These are phyloP conservation scores for Sugiyamaella boreocaroliniensis DNA, from an alignment of 805 yeast genomes.

Conservation along the genomic window DNA sequence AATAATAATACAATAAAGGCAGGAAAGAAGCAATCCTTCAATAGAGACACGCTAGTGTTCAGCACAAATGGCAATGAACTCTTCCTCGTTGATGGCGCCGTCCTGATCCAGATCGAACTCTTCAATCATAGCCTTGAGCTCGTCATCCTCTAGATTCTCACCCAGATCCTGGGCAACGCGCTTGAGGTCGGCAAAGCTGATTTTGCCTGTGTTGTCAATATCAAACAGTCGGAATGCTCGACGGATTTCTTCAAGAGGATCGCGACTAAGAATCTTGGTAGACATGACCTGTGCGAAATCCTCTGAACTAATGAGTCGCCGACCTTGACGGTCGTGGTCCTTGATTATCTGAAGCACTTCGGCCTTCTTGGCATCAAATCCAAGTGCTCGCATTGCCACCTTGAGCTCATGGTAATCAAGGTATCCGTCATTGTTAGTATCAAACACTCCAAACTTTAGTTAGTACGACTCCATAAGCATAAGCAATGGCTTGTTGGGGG, in stretches of 20 bases:
- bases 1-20: too few species aligned
- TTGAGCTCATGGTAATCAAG: conserved; percentile 90
- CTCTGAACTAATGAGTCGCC: conserved; percentile 66
- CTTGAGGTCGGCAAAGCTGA: conserved; percentile 71
- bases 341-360: conserved; percentile 75
- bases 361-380: conserved; percentile 75
- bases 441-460: conserved; percentile 64
- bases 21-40: too few species aligned
- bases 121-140: conserved; percentile 91
- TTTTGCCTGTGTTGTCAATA: conserved; percentile 81
- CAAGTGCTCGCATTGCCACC: conserved; percentile 90
- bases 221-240: conserved; percentile 88
- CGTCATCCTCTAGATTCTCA: conserved; percentile 87
- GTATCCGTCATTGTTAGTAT: conserved; percentile 83
- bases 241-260: conserved; percentile 85
- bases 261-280: conserved; percentile 74
- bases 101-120: conserved; percentile 95
- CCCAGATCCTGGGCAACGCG: conserved; percentile 90
- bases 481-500: not conserved
- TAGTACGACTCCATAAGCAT: not conserved
- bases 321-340: conserved; percentile 66
- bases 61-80: conserved; percentile 81
- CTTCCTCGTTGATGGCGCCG: conserved; percentile 88
- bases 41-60: conserved; percentile 35
- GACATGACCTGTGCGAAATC: conserved; percentile 78